These are phyloP conservation scores for Cyclostephanos tholiformis DNA, from an alignment of 108 stramenopile species.

Conservation along the genomic window DNA sequence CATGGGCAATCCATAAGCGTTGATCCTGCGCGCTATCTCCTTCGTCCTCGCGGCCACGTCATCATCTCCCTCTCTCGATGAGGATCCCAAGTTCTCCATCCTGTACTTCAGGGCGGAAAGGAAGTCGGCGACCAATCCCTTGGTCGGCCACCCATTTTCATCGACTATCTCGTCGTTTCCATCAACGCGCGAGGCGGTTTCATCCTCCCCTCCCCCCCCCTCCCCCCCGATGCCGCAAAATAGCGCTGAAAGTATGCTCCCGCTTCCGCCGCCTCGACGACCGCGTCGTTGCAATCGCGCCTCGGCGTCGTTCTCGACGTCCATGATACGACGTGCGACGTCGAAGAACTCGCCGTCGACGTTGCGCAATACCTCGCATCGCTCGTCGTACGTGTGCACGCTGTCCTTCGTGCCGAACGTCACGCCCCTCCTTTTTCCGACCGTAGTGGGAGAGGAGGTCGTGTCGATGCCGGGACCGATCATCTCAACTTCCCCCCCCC, in stretches of 20 bases:
- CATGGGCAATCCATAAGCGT: constrained; percentile 43
- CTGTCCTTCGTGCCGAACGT: neutral
- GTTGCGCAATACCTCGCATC: neutral
- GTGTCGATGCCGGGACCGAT: too few relatives aligned
- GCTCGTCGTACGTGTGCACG: neutral
- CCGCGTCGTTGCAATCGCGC: too few relatives aligned
- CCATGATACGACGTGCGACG: neutral
- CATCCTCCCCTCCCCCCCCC: neutral
- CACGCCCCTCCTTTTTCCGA: neutral
- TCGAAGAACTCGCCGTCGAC: neutral
- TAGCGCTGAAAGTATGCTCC: neutral
- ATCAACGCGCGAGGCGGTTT: neutral
- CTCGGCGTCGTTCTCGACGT: neutral
- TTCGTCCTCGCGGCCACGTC: constrained; percentile 23
- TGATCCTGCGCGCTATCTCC: constrained; percentile 33
- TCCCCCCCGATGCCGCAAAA: neutral
- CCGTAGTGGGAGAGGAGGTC: too few relatives aligned
- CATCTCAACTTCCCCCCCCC: too few relatives aligned
- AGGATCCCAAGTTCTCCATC: neutral
- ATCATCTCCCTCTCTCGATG: constrained; percentile 10
- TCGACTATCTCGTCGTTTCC: neutral
- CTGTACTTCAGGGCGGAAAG: neutral
- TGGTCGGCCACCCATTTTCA: neutral
- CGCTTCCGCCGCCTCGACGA: neutral
- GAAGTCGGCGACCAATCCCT: neutral